A percentile compares a stretch with the other conserved stretches of the same genome.
Evolutionary conservation across 1,284 basidiomycete species (phyloP).

Genomic region (Chondrostereum purpureum): DNA sequence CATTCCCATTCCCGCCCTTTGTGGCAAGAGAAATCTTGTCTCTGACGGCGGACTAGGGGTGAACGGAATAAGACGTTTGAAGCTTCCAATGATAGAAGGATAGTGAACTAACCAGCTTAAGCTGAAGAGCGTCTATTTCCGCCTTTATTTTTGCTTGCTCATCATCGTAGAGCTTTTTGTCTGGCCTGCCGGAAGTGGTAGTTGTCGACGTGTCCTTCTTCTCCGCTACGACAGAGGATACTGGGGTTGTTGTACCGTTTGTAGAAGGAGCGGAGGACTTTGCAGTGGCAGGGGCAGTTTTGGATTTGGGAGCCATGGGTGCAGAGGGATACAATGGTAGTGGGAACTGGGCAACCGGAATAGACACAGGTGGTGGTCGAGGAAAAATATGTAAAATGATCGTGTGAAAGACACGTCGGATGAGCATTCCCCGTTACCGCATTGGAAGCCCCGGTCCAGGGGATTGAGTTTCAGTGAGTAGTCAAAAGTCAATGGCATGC

Average conservation of each 20-base stretch:
- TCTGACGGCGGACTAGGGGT: slow-evolving; percentile 61
- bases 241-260: slow-evolving; percentile 45
- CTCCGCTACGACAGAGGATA: no score
- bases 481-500: no score
- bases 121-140: slow-evolving; percentile 78
- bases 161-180: slow-evolving; percentile 73
- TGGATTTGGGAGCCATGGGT: slow-evolving; percentile 51
- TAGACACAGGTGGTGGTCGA: no score
- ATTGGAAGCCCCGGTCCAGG: no score
- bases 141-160: slow-evolving; percentile 81
- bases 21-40: slow-evolving; percentile 69
- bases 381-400: not conserved
- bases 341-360: no score
- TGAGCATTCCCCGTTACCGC: no score
- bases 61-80: slow-evolving; percentile 7
- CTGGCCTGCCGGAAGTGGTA: slow-evolving; percentile 56
- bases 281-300: slow-evolving; percentile 38
- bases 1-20: slow-evolving; percentile 58
- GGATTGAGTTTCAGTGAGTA: no score
- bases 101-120: slow-evolving; percentile 61
- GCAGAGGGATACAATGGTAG: slow-evolving; percentile 12
- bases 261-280: slow-evolving; percentile 32
- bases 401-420: not conserved
- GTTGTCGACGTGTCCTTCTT: slow-evolving; percentile 39
- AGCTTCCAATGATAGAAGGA: not conserved